Percentiles rank a stretch among this genome's conserved stretches.
These are phyloP conservation scores for Flaveria robusta DNA, from an alignment of 129 eudicot genomes.

Conservation along the genomic window DNA sequence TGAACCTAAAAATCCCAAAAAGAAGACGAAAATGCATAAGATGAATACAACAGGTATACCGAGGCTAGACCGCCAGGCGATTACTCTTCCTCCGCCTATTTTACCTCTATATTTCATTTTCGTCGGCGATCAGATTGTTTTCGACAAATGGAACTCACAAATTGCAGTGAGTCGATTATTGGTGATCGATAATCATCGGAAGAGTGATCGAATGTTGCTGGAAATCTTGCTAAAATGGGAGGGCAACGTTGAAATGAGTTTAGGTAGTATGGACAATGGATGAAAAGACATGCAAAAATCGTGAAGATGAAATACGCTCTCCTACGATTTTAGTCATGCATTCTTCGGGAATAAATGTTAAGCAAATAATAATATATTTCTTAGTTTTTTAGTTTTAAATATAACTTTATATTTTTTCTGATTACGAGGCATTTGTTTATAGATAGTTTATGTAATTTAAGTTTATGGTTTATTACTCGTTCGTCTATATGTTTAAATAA, in stretches of 20 bases:
- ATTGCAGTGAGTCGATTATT: constrained; percentile 6
- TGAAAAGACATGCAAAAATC: constrained; percentile 1
- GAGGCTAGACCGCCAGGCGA: constrained; percentile 36
- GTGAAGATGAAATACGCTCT: background rate
- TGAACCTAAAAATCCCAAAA: constrained; percentile 76
- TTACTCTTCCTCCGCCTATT: constrained; percentile 33
- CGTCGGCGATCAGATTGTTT: background rate
- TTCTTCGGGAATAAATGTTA: too few species aligned
- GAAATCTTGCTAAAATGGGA: background rate
- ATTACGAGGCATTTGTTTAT: too few species aligned
- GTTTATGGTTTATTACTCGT: too few species aligned
- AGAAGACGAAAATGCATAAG: constrained; percentile 68
- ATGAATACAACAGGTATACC: constrained; percentile 63
- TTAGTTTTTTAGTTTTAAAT: too few species aligned
- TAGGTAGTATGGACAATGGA: too few species aligned
- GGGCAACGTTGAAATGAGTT: too few species aligned
- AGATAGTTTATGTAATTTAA: too few species aligned
- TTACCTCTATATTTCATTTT: constrained; percentile 60
- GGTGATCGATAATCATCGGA: constrained; percentile 15
- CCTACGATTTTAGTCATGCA: background rate
- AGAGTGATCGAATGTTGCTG: constrained; percentile 21
- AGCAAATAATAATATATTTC: too few species aligned
- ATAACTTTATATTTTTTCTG: too few species aligned
- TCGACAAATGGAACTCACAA: background rate
- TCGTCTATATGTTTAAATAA: too few species aligned